A percentile compares a stretch with the other conserved stretches of the same genome.
phyloP scores from a whole-genome alignment of 2,329 filamentous ascomycete genomes.

The Clonostachys rhizophaga region DNA sequence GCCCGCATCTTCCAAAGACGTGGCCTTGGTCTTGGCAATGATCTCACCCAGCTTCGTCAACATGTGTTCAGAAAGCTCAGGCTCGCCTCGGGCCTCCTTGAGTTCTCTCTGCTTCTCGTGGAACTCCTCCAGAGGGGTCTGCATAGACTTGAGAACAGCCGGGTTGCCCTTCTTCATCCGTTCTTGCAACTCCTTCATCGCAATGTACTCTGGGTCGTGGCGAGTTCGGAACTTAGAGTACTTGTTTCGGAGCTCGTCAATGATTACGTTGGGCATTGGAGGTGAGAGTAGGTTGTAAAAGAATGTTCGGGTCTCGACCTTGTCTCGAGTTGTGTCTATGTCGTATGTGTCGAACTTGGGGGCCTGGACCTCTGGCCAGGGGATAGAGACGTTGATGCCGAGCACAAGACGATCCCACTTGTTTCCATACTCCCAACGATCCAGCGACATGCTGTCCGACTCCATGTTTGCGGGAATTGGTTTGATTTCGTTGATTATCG shows the following conservation, averaged over 20 bases:
- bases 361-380: slow-evolving; percentile 62
- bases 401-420: slow-evolving; percentile 57
- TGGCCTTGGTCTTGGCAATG: slow-evolving; percentile 49
- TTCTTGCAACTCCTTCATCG: slow-evolving; percentile 57
- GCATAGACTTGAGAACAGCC: slow-evolving; percentile 31
- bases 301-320: slow-evolving; percentile 72
- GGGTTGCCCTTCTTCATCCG: slow-evolving; percentile 28
- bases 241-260: slow-evolving; percentile 82
- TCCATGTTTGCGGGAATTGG: slow-evolving; percentile 43
- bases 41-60: slow-evolving; percentile 57
- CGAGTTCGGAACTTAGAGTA: slow-evolving; percentile 78
- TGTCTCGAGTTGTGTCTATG: slow-evolving; percentile 70
- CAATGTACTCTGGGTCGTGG: slow-evolving; percentile 71
- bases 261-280: slow-evolving; percentile 73
- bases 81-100: slow-evolving; percentile 48
- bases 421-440: slow-evolving; percentile 32
- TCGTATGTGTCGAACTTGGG: slow-evolving; percentile 48
- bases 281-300: slow-evolving; percentile 70
- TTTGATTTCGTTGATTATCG: slow-evolving; percentile 69
- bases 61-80: slow-evolving; percentile 52
- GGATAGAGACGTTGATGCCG: slow-evolving; percentile 67
- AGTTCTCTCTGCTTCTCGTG: slow-evolving; percentile 48
- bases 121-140: slow-evolving; percentile 55
- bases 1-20: slow-evolving; percentile 29
- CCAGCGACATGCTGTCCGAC: slow-evolving; percentile 31